phyloP scores from a whole-genome alignment of 768 basidiomycete species.

The Pilatotrama ljubarskyi region DNA sequence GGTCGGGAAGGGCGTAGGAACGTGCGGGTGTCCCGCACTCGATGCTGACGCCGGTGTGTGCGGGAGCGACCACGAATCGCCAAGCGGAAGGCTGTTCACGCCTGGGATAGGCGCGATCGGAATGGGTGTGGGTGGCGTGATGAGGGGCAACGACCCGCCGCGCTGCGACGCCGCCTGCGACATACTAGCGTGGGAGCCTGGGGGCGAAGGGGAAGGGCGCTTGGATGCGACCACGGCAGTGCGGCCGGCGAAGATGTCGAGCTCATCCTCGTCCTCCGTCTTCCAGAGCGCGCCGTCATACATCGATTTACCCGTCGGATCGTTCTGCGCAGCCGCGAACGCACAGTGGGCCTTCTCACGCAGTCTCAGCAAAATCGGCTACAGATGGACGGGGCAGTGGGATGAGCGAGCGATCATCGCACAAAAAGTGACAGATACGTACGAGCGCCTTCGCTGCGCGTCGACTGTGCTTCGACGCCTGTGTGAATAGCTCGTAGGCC shows the following conservation, averaged over 20 bases:
- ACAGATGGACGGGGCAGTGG: not conserved
- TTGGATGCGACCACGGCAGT: slow-evolving; percentile 59
- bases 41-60: not conserved
- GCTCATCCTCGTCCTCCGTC: slow-evolving; percentile 60
- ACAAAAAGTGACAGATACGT: slow-evolving; percentile 3
- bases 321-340: slow-evolving; percentile 43
- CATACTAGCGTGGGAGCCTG: not conserved
- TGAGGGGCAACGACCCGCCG: slow-evolving; percentile 6
- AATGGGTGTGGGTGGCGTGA: slow-evolving; percentile 14
- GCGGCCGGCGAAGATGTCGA: slow-evolving; percentile 69
- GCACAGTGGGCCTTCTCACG: slow-evolving; percentile 67
- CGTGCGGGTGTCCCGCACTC: not conserved
- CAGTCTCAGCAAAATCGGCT: slow-evolving; percentile 63
- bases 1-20: not conserved
- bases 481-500: slow-evolving; percentile 64
- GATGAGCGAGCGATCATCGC: slow-evolving; percentile 2
- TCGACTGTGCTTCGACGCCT: slow-evolving; percentile 57
- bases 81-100: not conserved
- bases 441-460: slow-evolving; percentile 69
- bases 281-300: slow-evolving; percentile 50
- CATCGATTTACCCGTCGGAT: slow-evolving; percentile 29
- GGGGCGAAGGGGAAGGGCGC: slow-evolving; percentile 30
- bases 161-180: not conserved
- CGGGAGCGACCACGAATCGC: slow-evolving; percentile 6
- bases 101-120: slow-evolving; percentile 7